These are phyloP conservation scores for Elsinoe ampelina DNA, from an alignment of 2,329 filamentous ascomycete species.

Conservation along the genomic window DNA sequence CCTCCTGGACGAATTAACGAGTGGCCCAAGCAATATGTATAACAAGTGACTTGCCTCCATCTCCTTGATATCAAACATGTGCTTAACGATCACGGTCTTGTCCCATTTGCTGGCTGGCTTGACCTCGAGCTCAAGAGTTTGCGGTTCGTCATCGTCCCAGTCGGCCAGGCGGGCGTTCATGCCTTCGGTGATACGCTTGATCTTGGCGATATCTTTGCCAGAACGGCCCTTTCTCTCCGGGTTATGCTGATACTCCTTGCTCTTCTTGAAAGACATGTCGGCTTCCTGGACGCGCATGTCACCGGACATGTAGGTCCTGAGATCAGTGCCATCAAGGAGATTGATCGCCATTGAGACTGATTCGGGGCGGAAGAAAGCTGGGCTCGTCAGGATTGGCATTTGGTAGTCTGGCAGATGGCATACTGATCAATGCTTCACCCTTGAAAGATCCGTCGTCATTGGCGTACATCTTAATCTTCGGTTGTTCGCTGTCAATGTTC, in stretches of 20 bases:
- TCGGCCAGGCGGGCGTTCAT: constrained; percentile 78
- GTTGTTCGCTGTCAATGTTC: constrained; percentile 78
- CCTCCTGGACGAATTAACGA: constrained; percentile 44
- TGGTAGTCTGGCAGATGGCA: constrained; percentile 2
- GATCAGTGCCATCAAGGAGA: constrained; percentile 72
- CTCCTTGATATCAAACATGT: constrained; percentile 86
- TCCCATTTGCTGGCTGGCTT: constrained; percentile 54
- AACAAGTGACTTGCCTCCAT: constrained; percentile 46
- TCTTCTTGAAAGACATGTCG: constrained; percentile 85
- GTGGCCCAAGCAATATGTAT: neutral
- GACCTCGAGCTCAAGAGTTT: constrained; percentile 25
- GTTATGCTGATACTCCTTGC: constrained; percentile 48
- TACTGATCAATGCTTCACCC: constrained; percentile 69
- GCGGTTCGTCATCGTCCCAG: constrained; percentile 85
- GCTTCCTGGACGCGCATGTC: constrained; percentile 75
- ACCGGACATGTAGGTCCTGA: constrained; percentile 55
- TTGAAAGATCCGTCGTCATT: constrained; percentile 79
- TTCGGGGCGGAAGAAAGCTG: constrained; percentile 85
- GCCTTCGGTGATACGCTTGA: constrained; percentile 84
- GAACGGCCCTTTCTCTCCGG: constrained; percentile 43
- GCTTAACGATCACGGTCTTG: constrained; percentile 76
- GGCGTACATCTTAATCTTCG: constrained; percentile 86
- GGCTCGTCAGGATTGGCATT: constrained; percentile 5
- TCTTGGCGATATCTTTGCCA: constrained; percentile 69
- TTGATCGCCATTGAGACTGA: constrained; percentile 80